Evolutionary conservation across 2,329 filamentous ascomycete species (phyloP).

Genomic region (Hypoxylon sp.): DNA sequence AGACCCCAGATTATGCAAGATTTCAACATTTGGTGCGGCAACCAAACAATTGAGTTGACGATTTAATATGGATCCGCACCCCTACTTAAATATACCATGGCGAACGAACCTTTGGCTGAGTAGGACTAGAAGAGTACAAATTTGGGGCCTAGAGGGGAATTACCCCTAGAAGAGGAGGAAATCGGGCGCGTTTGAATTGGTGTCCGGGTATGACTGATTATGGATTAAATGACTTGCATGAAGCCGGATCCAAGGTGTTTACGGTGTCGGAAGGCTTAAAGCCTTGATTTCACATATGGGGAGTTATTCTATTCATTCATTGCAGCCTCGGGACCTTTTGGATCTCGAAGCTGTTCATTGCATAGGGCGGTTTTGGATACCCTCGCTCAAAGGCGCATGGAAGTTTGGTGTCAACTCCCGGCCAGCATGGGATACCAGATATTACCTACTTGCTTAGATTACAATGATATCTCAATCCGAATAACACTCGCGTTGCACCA

Average conservation of each 20-base stretch:
- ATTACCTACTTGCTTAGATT: conserved; percentile 12
- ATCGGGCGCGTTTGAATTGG: conserved; percentile 3
- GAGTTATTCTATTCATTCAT: conserved; percentile 3
- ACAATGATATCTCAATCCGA: not conserved
- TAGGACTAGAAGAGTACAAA: not conserved
- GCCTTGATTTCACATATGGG: conserved; percentile 23
- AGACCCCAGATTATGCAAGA: not conserved
- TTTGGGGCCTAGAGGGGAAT: not conserved
- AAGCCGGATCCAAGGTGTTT: conserved; percentile 15
- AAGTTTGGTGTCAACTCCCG: conserved; percentile 27
- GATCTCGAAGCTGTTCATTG: conserved; percentile 6
- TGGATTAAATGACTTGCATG: conserved; percentile 35
- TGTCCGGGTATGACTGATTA: conserved; percentile 8
- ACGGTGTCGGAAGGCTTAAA: conserved; percentile 32
- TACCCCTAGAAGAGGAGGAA: conserved; percentile 11
- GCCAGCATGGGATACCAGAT: conserved; percentile 25
- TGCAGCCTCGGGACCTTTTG: not conserved
- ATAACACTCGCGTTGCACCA: no score
- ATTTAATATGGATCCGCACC: not conserved
- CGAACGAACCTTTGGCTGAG: not conserved
- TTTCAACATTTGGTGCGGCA: no score
- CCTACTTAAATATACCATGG: not conserved
- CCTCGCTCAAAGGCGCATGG: conserved; percentile 38
- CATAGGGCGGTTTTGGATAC: conserved; percentile 35
- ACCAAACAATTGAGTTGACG: not conserved